Base-by-base conservation (phyloP, 306 rosid genomes). In the Cucurbita maxima region DNA sequence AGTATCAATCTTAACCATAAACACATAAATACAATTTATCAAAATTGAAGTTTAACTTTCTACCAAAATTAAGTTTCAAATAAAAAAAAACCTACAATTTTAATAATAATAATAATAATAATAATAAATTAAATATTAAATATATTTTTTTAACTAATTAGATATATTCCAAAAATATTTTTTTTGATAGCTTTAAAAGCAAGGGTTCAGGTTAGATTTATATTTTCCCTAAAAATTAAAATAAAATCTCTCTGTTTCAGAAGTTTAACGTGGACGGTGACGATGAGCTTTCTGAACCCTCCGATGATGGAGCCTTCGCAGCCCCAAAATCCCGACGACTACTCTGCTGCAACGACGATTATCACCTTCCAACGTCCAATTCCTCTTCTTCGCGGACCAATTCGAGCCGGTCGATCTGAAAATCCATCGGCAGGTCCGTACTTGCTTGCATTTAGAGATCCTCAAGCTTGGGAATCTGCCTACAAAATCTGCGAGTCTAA, bases 351-450 rank as follows among this genome's bases (percentile, higher is more conserved):
- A 9, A 58, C 90, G 6, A 89, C 94, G 4, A 76, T 83, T 40
- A 41, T 83, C 80, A 73, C 58, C 20, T 92, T 86, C 83, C 87
- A 84, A 77, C 78, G 76, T 2, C 89, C 90, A 38, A 36, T 89
- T 12, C 92, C 90, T 51, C 80, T 87, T 18, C 84, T 86, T 44
- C 90, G 94, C 3, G 94, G 91, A 0, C 97, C 97, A 0, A 58
- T 83, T 62, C 84, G 75, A 72, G 89, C 82, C 7, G 78, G 74
- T 9, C 72, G 72, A 30, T 34, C 78, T 54, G 88, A 85, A 43
- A 80, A 80, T 44, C 81, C 79, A 3, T 73, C 82, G 13, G 45
- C 79, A 5, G 91, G 90, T 11, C 85, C 88, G 2, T 81, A 73
- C 79, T 83, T 91, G 8, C 86, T 91, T 3, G 93, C 91, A 0